Evolutionary conservation across 495 filamentous ascomycete species (phyloP), one percentile per base, ranked within the genome.

Genomic region (Mytilinidion resinicola): DNA sequence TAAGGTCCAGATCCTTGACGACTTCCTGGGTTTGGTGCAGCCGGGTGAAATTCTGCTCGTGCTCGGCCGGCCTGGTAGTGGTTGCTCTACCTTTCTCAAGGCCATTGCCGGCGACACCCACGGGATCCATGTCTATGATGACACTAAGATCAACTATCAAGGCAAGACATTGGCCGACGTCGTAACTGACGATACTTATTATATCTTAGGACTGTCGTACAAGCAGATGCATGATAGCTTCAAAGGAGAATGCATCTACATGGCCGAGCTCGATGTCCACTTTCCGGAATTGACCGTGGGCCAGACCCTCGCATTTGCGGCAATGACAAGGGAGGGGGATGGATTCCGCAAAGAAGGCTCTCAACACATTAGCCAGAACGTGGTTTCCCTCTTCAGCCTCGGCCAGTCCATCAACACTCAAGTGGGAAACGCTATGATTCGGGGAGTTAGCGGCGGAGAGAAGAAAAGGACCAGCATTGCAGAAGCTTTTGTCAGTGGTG

Each of bases 401-500:
- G 77, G 79, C 11, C 87, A 92, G 63, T 91, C 88, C 0, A 77
- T 82, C 56, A 82, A 91, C 71, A 92, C 90, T 3, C 77, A 76
- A 25, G 84, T 93, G 19, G 90, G 90, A 33, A 89, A 91, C 68
- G 87, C 89, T 55, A 88, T 85, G 54, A 79, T 90, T 47, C 82
- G 87, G 39, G 90, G 90, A 56, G 85, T 93, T 0, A 86, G 81
- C 33, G 90, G 90, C 53, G 90, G 90, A 57, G 90, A 95, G 70
- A 70, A 89, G 9, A 92, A 91, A 74, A 82, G 90, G 59, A 86
- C 91, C 48, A 88, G 83, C 71, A 91, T 93, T 62, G 84, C 87
- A 3, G 89, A 93, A 62, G 76, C 75, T 20, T 79, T 80, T 7
- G 73, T 90, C 20, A 84, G 82, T 43, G 78, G 78, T 8, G 80